phyloP scores from a whole-genome alignment of 78 protist genomes.

The Guillardia theta region DNA sequence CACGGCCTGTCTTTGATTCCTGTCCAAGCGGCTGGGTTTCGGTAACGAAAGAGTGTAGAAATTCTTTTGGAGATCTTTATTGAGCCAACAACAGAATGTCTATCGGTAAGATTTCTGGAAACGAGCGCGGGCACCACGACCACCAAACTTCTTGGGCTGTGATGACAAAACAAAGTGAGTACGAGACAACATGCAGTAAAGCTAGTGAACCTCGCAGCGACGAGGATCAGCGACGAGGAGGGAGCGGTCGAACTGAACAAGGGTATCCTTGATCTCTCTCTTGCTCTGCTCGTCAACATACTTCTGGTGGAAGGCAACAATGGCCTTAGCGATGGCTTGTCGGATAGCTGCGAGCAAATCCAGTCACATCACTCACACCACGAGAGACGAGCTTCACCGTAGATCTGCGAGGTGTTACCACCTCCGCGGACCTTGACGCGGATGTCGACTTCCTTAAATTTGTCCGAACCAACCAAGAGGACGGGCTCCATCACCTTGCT shows the following conservation, averaged over 20 bases:
- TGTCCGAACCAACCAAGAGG: conserved; percentile 87
- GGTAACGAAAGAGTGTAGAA: too few species aligned
- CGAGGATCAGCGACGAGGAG: conserved; percentile 99
- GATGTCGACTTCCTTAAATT: conserved; percentile 92
- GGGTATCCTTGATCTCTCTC: conserved; percentile 88
- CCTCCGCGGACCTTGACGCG: conserved; percentile 98
- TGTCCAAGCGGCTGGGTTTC: too few species aligned
- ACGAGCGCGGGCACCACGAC: conserved; percentile 98
- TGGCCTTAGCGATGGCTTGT: conserved; percentile 96
- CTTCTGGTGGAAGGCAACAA: conserved; percentile 98
- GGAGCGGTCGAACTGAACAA: conserved; percentile 91
- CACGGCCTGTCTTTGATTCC: too few species aligned
- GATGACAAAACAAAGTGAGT: too few species aligned
- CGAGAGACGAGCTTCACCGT: conserved; percentile 37
- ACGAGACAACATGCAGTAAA: too few species aligned
- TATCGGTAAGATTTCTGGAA: conserved; percentile 99
- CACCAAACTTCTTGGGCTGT: conserved; percentile 99
- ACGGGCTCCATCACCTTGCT: conserved; percentile 96
- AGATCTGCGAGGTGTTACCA: conserved; percentile 94
- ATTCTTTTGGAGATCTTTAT: too few species aligned
- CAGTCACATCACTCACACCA: background rate
- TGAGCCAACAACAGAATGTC: background rate
- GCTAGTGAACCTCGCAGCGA: conserved; percentile 97
- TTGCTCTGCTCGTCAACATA: conserved; percentile 96
- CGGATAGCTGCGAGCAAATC: conserved; percentile 82